phyloP scores from a whole-genome alignment of 306 rosid genomes.

The Rosa chinensis region DNA sequence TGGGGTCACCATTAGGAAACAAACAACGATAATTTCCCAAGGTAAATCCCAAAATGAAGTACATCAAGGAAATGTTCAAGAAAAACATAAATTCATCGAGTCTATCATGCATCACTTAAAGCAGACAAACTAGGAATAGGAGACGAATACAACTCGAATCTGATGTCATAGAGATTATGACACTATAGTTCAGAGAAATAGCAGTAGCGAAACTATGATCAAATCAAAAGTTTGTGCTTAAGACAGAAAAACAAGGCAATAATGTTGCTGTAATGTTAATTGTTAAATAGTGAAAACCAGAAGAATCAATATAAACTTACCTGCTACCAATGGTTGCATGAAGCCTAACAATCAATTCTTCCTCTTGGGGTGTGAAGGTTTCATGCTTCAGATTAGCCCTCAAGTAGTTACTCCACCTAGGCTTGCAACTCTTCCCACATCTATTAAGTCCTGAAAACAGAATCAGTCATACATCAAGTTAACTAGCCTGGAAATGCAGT shows the following conservation, averaged over 20 bases:
- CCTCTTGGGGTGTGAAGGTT: conserved; percentile 77
- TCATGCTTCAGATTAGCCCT: conserved; percentile 65
- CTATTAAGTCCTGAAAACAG: conserved; percentile 56
- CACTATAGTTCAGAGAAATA: background rate
- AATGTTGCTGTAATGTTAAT: background rate
- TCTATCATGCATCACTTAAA: background rate
- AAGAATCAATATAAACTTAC: conserved; percentile 26
- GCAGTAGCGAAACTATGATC: background rate
- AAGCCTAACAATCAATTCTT: conserved; percentile 79
- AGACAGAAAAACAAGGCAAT: background rate
- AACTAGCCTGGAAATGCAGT: background rate
- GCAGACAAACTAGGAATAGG: background rate
- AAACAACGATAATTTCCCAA: background rate
- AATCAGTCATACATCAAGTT: conserved; percentile 8
- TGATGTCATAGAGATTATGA: background rate
- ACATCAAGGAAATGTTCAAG: background rate
- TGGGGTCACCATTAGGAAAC: background rate
- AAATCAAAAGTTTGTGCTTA: background rate
- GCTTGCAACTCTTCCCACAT: conserved; percentile 80
- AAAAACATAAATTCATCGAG: background rate
- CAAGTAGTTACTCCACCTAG: conserved; percentile 57
- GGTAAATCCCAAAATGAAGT: background rate
- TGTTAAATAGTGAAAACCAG: background rate
- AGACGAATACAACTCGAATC: background rate
- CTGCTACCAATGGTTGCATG: conserved; percentile 99